Evolutionary conservation across 2,329 filamentous ascomycete genomes (phyloP), one percentile per base, ranked within the genome.

Genomic region (Fusarium kyushuense): DNA sequence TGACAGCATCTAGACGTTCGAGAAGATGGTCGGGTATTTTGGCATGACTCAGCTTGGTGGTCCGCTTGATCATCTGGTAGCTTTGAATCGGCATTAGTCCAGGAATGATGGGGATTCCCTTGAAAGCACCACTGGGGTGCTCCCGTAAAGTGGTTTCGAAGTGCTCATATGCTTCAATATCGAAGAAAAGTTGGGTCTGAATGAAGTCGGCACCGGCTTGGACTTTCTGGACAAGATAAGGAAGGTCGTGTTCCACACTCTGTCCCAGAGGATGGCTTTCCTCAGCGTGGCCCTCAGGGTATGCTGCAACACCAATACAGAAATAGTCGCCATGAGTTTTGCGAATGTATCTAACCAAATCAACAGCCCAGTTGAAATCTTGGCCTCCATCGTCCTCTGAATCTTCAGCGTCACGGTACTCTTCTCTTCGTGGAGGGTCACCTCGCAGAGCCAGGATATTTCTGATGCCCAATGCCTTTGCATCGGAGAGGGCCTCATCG

Each of bases 131-230:
- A 74, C 92, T 96, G 47, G 92, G 88, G 75, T 99, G 93, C 54
- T 90, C 87, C 63, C 94, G 85, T 70, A 99, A 79, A 51, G 85
- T 87, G 68, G 83, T 86, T 81, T 98, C 95, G 75, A 96, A 98
- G 33, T 83, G 83, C 56, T 90, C 86, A 76, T 96, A 99, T 19
- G 92, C 92, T 5, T 92, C 85, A 25, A 94, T 86, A 76, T 98
- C 94, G 79, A 97, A 99, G 80, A 97, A 98, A 11, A 99, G 85
- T 79, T 99, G 96, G 1, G 96, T 98, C 93, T 99, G 97, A 79
- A 99, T 92, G 76, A 99, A 99, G 80, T 98, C 94, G 51, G 94
- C 96, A 2, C 96, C 96, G 5, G 96, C 96, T 72, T 90, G 85
- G 1, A 91, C 91, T 84, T 99, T 99, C 71, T 97, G 94, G 13